Evolutionary conservation across 2,329 filamentous ascomycete genomes (phyloP).

Genomic region (Escovopsis sp.): DNA sequence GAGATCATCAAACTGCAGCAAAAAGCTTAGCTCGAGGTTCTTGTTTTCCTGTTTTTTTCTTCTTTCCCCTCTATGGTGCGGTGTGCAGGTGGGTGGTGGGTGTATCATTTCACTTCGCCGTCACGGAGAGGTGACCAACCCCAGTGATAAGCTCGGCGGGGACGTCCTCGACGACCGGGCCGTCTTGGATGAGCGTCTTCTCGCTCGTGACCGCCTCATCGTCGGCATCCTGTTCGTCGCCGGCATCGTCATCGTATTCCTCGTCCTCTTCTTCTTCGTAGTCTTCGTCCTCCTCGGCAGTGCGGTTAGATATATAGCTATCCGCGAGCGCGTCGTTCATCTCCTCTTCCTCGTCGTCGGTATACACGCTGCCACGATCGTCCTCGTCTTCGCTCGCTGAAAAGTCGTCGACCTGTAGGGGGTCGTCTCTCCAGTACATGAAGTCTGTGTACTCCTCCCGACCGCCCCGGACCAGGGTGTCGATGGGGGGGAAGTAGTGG

Average conservation of each 20-base stretch:
- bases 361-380: constrained; percentile 28
- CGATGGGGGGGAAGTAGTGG: constrained; percentile 92
- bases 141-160: constrained; percentile 46
- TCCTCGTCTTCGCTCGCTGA: constrained; percentile 53
- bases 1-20: constrained; percentile 7
- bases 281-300: constrained; percentile 24
- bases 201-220: constrained; percentile 4
- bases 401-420: constrained; percentile 77
- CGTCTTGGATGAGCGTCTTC: constrained; percentile 25
- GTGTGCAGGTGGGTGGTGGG: too few species aligned
- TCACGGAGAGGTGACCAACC: constrained; percentile 35
- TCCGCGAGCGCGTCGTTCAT: constrained; percentile 31
- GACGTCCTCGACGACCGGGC: constrained; percentile 34
- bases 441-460: constrained; percentile 96
- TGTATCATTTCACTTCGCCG: too few species aligned
- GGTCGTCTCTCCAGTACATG: constrained; percentile 82
- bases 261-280: constrained; percentile 18
- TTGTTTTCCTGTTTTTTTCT: constrained; percentile 20
- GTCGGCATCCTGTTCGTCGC: constrained; percentile 10
- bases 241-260: constrained; percentile 12
- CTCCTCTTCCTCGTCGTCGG: constrained; percentile 30
- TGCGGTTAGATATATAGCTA: constrained; percentile 39
- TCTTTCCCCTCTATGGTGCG: too few species aligned
- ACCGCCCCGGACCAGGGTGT: constrained; percentile 71
- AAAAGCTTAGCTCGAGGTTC: constrained; percentile 16